phyloP scores from a whole-genome alignment of 2,329 filamentous ascomycete genomes.

The Onygenales sp. region DNA sequence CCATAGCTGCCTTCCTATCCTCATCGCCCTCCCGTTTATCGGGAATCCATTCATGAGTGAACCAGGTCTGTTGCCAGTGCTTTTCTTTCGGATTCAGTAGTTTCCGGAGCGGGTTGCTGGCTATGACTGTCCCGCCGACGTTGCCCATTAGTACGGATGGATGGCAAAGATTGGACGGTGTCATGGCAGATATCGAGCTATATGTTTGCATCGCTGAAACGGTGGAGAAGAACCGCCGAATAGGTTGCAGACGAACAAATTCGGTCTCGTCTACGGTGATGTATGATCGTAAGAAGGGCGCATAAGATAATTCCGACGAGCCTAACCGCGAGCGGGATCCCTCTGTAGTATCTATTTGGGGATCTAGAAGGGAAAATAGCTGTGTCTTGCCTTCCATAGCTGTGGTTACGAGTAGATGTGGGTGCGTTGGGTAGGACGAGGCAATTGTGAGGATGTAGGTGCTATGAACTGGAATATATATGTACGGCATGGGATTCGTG shows the following conservation, averaged over 20 bases:
- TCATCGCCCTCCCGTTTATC: constrained; percentile 13
- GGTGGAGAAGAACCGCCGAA: constrained; percentile 45
- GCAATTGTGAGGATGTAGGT: constrained; percentile 30
- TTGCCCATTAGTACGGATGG: constrained; percentile 45
- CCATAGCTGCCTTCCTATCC: neutral
- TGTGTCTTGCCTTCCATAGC: constrained; percentile 46
- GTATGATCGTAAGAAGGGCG: constrained; percentile 46
- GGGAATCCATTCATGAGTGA: constrained; percentile 46
- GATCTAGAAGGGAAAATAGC: constrained; percentile 46
- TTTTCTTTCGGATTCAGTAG: constrained; percentile 41
- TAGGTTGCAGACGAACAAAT: constrained; percentile 37
- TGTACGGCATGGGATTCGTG: constrained; percentile 20
- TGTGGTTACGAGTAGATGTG: constrained; percentile 43
- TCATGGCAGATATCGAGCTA: constrained; percentile 24
- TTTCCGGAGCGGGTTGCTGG: constrained; percentile 43
- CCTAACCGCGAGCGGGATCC: constrained; percentile 43
- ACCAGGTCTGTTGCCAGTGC: constrained; percentile 48
- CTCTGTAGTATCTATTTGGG: constrained; percentile 34
- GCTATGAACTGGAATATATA: constrained; percentile 27
- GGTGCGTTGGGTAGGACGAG: constrained; percentile 45
- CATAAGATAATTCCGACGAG: constrained; percentile 42
- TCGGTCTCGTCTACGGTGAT: constrained; percentile 47
- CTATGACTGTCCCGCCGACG: constrained; percentile 42
- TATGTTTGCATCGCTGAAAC: constrained; percentile 40
- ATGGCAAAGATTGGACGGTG: constrained; percentile 36